phyloP scores from a whole-genome alignment of 352 stramenopile species.

The Thalassiosira mediterranea region DNA sequence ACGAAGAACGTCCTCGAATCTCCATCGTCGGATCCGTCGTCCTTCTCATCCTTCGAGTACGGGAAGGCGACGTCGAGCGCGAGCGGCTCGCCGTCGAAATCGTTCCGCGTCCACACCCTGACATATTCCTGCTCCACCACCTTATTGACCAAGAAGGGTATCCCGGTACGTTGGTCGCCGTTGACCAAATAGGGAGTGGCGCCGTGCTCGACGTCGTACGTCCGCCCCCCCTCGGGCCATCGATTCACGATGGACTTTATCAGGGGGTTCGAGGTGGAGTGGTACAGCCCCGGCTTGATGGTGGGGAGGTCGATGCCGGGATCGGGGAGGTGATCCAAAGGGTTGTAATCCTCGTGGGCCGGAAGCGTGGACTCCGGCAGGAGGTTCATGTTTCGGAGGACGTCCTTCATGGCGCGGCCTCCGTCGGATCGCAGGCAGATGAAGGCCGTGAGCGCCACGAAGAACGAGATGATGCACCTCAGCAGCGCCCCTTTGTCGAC shows the following conservation, averaged over 20 bases:
- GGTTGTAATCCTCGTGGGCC: neutral
- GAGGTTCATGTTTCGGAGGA: neutral
- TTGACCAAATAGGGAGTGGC: conserved; percentile 76
- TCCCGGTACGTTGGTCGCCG: conserved; percentile 73
- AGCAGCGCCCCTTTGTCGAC: too few species aligned
- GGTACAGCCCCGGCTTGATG: conserved; percentile 70
- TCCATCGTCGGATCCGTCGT: too few species aligned
- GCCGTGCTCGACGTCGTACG: conserved; percentile 57
- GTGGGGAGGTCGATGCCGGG: conserved; percentile 34
- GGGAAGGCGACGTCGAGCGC: conserved; percentile 81
- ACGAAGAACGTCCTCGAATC: conserved; percentile 76
- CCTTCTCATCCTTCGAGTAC: conserved; percentile 62
- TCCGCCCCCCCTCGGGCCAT: conserved; percentile 59
- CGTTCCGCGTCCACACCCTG: conserved; percentile 57
- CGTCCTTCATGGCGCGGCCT: neutral
- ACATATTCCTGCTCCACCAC: conserved; percentile 41
- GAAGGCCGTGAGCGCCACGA: neutral
- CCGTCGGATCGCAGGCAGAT: neutral
- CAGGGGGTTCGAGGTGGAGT: conserved; percentile 52
- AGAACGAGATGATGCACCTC: neutral
- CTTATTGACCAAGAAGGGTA: conserved; percentile 78
- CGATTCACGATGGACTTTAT: conserved; percentile 49
- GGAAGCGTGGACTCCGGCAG: neutral
- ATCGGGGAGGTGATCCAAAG: neutral
- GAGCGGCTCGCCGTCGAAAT: conserved; percentile 69